These are phyloP conservation scores for Phytophthora lateralis DNA, from an alignment of 352 stramenopile species.

Conservation along the genomic window DNA sequence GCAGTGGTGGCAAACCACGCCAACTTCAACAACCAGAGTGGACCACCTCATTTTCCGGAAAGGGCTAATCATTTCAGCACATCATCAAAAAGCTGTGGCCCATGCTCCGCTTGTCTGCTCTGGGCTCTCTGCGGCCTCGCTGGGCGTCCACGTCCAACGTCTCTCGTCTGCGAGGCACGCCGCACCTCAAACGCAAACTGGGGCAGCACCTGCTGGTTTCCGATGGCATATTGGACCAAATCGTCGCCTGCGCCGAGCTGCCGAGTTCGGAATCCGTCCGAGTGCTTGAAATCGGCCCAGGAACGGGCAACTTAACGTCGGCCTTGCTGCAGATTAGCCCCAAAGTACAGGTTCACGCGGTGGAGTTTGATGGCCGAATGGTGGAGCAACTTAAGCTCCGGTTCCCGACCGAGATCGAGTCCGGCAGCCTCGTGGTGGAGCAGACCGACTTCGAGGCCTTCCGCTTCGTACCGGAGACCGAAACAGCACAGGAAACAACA, in stretches of 20 bases:
- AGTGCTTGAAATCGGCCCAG: slow-evolving; percentile 87
- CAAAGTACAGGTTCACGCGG: slow-evolving; percentile 57
- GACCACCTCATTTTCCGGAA: background rate
- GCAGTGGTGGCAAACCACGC: too few relatives aligned
- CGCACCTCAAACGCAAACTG: slow-evolving; percentile 82
- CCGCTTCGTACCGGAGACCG: slow-evolving; percentile 16
- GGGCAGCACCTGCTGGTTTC: slow-evolving; percentile 83
- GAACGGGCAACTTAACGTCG: slow-evolving; percentile 88
- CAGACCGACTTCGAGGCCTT: slow-evolving; percentile 58
- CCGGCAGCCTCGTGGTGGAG: slow-evolving; percentile 38
- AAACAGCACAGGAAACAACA: slow-evolving; percentile 3
- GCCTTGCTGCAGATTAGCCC: slow-evolving; percentile 57
- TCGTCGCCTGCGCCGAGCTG: slow-evolving; percentile 66
- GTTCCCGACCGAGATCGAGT: slow-evolving; percentile 41
- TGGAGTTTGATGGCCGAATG: slow-evolving; percentile 85
- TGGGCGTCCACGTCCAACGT: slow-evolving; percentile 46
- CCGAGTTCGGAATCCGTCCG: slow-evolving; percentile 41
- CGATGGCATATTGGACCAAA: slow-evolving; percentile 62
- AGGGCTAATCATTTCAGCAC: too few relatives aligned
- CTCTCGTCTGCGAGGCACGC: slow-evolving; percentile 55
- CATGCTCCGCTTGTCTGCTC: slow-evolving; percentile 6
- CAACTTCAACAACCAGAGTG: background rate
- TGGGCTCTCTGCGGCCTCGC: slow-evolving; percentile 11
- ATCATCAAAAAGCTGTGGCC: slow-evolving; percentile 8
- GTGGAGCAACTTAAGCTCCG: slow-evolving; percentile 68